Percentiles rank a stretch among this genome's conserved stretches.
These are phyloP conservation scores for Closterium sp. DNA, from an alignment of 139 green algal genomes.

Conservation along the genomic window DNA sequence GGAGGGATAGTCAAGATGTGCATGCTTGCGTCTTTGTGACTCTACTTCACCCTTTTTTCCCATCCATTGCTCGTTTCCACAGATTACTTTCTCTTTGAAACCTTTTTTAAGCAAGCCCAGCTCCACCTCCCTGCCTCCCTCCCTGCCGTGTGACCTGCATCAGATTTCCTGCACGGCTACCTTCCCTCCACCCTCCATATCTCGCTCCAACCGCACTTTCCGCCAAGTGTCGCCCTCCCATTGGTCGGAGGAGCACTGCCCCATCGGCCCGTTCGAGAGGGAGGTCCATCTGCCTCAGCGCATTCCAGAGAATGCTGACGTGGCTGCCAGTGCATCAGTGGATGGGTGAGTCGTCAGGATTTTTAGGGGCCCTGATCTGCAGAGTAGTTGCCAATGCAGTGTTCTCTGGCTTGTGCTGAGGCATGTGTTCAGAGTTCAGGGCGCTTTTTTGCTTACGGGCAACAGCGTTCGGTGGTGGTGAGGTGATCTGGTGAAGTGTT, in stretches of 20 bases:
- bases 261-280: neutral
- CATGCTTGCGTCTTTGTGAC: too few species aligned
- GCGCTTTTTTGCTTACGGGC: slow-evolving; percentile 1
- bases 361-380: too few species aligned
- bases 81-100: too few species aligned
- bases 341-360: neutral
- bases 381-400: too few species aligned
- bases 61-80: too few species aligned
- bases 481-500: neutral
- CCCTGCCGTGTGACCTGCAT: neutral
- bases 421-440: too few species aligned
- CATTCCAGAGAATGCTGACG: slow-evolving; percentile 22
- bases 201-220: slow-evolving; percentile 7
- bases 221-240: neutral
- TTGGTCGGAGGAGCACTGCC: slow-evolving; percentile 4
- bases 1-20: too few species aligned
- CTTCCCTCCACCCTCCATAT: neutral
- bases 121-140: neutral
- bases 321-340: neutral
- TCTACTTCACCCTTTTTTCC: too few species aligned
- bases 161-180: neutral
- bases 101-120: too few species aligned
- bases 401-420: too few species aligned
- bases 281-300: slow-evolving; percentile 17
- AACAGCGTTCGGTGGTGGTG: neutral